These are phyloP conservation scores for Heliamphora pulchella DNA, from an alignment of 179 eudicot species.

Conservation along the genomic window DNA sequence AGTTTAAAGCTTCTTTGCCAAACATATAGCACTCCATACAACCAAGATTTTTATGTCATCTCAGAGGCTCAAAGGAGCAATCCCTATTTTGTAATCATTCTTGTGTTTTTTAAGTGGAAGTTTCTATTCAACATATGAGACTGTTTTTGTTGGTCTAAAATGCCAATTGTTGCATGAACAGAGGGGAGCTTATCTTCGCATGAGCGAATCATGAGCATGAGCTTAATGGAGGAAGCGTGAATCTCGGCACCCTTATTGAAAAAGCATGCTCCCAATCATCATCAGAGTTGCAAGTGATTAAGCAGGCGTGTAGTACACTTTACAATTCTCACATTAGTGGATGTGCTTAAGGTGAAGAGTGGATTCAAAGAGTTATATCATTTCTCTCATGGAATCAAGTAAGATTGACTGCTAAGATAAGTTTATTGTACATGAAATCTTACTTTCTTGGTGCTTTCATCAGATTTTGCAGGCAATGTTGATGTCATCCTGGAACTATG, in stretches of 20 bases:
- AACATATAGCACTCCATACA: neutral
- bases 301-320: slow-evolving; percentile 4
- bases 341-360: slow-evolving; percentile 2
- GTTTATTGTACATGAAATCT: neutral
- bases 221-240: slow-evolving; percentile 5
- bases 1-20: slow-evolving; percentile 14
- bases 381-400: neutral
- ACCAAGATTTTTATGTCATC: slow-evolving; percentile 8
- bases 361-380: slow-evolving; percentile 12
- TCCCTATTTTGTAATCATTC: neutral
- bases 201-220: slow-evolving; percentile 11
- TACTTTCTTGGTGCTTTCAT: neutral
- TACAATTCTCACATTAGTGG: slow-evolving; percentile 13
- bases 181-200: slow-evolving; percentile 9
- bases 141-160: neutral
- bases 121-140: neutral
- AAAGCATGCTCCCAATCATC: slow-evolving; percentile 7
- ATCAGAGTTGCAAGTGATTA: slow-evolving; percentile 5
- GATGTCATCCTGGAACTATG: neutral
- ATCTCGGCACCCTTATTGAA: slow-evolving; percentile 5
- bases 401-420: neutral
- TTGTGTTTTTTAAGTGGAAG: neutral
- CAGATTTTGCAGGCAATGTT: slow-evolving; percentile 8
- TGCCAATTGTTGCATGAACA: neutral
- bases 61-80: slow-evolving; percentile 9